phyloP scores from a whole-genome alignment of 2,329 filamentous ascomycete genomes.

The Phaeoacremonium minimum region DNA sequence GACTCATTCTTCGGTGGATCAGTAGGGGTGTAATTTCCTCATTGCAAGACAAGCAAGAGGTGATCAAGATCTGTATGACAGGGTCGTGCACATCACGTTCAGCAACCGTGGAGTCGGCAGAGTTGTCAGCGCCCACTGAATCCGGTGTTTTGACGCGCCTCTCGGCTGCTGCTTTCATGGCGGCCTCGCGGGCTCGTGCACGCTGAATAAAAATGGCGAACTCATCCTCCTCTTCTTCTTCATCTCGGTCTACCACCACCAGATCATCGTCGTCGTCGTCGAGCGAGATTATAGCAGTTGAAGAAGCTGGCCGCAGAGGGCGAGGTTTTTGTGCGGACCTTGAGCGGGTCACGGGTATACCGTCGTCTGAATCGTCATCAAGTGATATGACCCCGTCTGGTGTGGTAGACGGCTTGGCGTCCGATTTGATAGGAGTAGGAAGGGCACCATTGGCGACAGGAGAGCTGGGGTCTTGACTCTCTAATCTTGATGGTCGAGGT shows the following conservation, averaged over 20 bases:
- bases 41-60: too few relatives aligned
- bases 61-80: too few relatives aligned
- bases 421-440: not conserved
- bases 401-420: conserved; percentile 8
- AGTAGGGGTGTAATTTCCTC: too few relatives aligned
- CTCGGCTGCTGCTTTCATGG: conserved; percentile 17
- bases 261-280: conserved; percentile 15
- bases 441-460: not conserved
- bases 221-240: conserved; percentile 36
- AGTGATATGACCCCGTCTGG: conserved; percentile 3
- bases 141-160: too few relatives aligned
- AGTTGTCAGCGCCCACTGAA: too few relatives aligned
- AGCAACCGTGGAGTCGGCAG: too few relatives aligned
- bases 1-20: conserved; percentile 62
- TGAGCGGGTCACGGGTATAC: not conserved
- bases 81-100: too few relatives aligned
- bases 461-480: too few relatives aligned
- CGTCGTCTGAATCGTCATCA: not conserved
- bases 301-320: too few relatives aligned
- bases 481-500: too few relatives aligned
- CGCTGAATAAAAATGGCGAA: conserved; percentile 40
- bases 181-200: conserved; percentile 27
- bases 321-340: conserved; percentile 4
- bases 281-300: conserved; percentile 13
- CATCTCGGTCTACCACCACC: too few relatives aligned